Evolutionary conservation across 108 stramenopile genomes (phyloP), one percentile per base, ranked within the genome.

Genomic region (Skeletonema tropicum): DNA sequence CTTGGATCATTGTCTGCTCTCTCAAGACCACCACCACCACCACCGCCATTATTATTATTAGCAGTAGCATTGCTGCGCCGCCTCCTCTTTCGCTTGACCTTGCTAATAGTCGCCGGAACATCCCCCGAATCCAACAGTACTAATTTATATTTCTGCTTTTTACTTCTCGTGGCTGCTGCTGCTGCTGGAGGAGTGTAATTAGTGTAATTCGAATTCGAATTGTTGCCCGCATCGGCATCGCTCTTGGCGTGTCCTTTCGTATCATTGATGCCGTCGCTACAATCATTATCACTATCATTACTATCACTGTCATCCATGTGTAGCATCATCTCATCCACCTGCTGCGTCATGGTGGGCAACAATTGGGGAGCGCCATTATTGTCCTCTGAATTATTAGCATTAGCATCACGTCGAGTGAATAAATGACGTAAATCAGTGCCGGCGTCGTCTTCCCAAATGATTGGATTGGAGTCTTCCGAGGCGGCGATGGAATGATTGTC

Each of bases 331-430:
- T 72, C 80, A 46, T 82, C 80, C 42, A 82, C 75, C 70, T 82
- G 80, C 72, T 82, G 80, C 36, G 80, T 82, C 80, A 82, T 82
- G 55, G 74, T 60, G n/a, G 60, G 8, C 19, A 60, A 42, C 0
- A 72, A 21, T 21, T 69, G n/a, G n/a, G n/a, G n/a, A n/a, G n/a
- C 68, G 7, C 32, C 19, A 29, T 55, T 49, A 13, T 68, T 57
- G 3, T n/a, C n/a, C n/a, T 59, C 11, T 21, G 52, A 48, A n/a
- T n/a, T n/a, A 23, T 60, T 35, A 29, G 32, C 42, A 15, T 62
- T 19, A 31, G 1, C n/a, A 1, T 29, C n/a, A 2, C 26, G 25
- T 12, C 26, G 29, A n/a, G 29, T 30, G 12, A 73, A 57, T 39
- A 45, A 42, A 35, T 61, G 60, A n/a, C 61, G 62, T 17, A 64